Evolutionary conservation across 202 grass and related monocot species (phyloP).

Genomic region (Alloteropsis angusta): DNA sequence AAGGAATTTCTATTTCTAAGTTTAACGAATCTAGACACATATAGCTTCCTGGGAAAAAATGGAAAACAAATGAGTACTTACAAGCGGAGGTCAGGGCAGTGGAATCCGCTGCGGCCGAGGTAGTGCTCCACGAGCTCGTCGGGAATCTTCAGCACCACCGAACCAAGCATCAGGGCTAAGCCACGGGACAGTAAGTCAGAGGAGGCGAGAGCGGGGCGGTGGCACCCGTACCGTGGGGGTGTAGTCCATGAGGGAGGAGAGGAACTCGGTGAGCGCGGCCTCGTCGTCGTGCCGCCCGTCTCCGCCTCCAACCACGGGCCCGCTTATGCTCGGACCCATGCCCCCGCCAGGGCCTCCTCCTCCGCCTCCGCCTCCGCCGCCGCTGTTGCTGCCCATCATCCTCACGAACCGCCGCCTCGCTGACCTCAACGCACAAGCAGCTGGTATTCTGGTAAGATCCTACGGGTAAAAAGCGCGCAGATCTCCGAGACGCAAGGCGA

Average conservation of each 20-base stretch:
- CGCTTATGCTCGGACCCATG: slow-evolving; percentile 25
- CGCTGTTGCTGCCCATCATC: slow-evolving; percentile 52
- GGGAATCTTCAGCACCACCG: slow-evolving; percentile 47
- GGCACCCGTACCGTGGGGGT: slow-evolving; percentile 52
- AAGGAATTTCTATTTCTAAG: background rate
- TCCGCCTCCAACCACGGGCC: slow-evolving; percentile 25
- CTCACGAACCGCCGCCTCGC: slow-evolving; percentile 1
- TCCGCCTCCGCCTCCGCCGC: background rate
- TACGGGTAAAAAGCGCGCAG: background rate
- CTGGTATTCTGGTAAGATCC: background rate
- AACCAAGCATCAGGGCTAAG: background rate
- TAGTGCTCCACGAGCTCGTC: slow-evolving; percentile 98
- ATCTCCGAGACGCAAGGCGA: background rate
- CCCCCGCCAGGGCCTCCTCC: slow-evolving; percentile 20
- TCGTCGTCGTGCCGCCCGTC: slow-evolving; percentile 81
- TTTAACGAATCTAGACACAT: background rate
- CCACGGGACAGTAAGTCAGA: background rate
- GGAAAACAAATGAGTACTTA: slow-evolving; percentile 17
- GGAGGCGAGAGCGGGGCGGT: background rate
- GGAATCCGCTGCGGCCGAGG: slow-evolving; percentile 83
- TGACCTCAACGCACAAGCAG: background rate
- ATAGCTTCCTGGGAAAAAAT: background rate
- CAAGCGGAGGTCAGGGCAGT: slow-evolving; percentile 92
- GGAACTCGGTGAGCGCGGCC: slow-evolving; percentile 70
- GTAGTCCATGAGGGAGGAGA: slow-evolving; percentile 97